These are phyloP conservation scores for Suhomyces kilbournensis DNA, from an alignment of 805 yeast species.

Conservation along the genomic window DNA sequence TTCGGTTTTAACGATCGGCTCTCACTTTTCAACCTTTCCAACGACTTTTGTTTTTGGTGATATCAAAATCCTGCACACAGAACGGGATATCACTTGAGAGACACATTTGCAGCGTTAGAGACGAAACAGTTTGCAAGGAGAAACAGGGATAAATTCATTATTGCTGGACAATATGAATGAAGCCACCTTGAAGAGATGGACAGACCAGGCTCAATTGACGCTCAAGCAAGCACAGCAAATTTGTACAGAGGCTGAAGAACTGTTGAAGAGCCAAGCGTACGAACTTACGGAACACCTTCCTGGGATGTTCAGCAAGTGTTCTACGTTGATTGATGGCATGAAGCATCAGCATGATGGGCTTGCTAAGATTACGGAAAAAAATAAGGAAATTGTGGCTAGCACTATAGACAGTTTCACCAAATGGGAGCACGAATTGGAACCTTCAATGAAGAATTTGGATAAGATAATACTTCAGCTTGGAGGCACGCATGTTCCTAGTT, in stretches of 20 bases:
- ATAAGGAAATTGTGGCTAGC: conserved; percentile 9
- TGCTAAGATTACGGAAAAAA: conserved; percentile 12
- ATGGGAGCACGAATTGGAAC: conserved; percentile 13
- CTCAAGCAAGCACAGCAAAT: conserved; percentile 28
- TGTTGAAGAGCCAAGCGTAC: conserved; percentile 23
- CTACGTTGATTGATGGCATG: conserved; percentile 12
- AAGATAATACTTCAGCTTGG: conserved; percentile 21
- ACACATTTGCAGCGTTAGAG: not conserved
- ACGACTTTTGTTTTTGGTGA: not conserved
- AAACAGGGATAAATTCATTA: not conserved
- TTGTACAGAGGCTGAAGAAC: conserved; percentile 33
- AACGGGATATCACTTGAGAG: not conserved
- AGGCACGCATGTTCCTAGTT: conserved; percentile 28
- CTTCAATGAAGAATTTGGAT: conserved; percentile 24
- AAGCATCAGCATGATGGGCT: conserved; percentile 15
- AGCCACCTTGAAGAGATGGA: conserved; percentile 23
- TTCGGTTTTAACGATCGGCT: not conserved
- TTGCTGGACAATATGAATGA: not conserved
- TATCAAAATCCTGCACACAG: conserved; percentile 3
- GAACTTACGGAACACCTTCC: conserved; percentile 25
- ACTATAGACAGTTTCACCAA: not conserved
- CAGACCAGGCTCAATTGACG: conserved; percentile 25
- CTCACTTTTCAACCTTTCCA: not conserved
- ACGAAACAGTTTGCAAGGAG: not conserved
- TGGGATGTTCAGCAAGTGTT: conserved; percentile 16